These are phyloP conservation scores for Lyophyllum decastes DNA, from an alignment of 768 basidiomycete species.

Conservation along the genomic window DNA sequence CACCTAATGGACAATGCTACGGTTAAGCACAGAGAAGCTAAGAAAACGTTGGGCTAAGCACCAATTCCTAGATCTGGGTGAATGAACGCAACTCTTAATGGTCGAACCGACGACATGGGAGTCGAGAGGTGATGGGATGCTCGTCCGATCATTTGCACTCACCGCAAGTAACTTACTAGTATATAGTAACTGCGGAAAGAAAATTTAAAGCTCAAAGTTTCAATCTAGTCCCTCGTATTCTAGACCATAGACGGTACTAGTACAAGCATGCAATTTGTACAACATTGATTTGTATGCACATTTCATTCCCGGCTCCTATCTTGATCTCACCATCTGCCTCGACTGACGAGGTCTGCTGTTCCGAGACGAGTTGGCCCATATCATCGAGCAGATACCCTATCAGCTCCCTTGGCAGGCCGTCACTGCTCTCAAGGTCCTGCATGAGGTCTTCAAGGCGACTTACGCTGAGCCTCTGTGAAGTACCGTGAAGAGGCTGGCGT, in stretches of 20 bases:
- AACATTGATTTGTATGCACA: no score
- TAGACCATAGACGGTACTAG: no score
- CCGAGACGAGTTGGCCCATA: background rate
- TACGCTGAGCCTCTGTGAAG: background rate
- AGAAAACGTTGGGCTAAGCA: slow-evolving; percentile 30
- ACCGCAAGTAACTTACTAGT: no score
- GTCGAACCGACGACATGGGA: slow-evolving; percentile 12
- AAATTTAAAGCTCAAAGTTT: background rate
- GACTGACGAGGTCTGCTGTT: no score
- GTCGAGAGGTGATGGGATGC: background rate
- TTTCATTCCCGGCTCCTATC: background rate
- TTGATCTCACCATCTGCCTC: background rate
- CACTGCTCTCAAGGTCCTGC: background rate
- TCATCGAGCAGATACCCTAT: background rate
- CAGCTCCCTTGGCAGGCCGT: background rate
- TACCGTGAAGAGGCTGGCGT: background rate
- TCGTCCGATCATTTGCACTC: background rate
- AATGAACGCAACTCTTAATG: slow-evolving; percentile 73
- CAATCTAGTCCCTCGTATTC: no score
- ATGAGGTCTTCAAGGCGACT: background rate
- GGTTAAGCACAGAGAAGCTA: slow-evolving; percentile 13
- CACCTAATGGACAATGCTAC: slow-evolving; percentile 54
- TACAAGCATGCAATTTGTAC: no score
- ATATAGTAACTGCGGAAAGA: no score
- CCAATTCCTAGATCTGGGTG: slow-evolving; percentile 97